These are phyloP conservation scores for Lentithecium fluviatile DNA, from an alignment of 495 filamentous ascomycete genomes.

Conservation along the genomic window DNA sequence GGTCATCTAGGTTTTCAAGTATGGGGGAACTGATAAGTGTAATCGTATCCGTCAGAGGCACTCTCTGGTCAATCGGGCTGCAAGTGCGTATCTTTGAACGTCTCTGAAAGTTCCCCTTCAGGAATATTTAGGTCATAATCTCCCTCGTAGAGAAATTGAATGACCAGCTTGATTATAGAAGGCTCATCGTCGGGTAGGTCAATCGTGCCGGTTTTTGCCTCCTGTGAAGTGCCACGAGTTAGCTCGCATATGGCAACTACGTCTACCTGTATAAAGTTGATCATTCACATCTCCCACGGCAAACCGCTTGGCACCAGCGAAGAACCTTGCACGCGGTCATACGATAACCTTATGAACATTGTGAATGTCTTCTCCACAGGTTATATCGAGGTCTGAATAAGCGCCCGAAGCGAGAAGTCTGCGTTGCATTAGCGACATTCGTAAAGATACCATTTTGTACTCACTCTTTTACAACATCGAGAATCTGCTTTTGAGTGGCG, in stretches of 20 bases:
- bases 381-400: conserved; percentile 10
- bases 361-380: conserved; percentile 8
- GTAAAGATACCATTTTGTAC: neutral
- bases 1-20: neutral
- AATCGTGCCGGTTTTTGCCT: neutral
- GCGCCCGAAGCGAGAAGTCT: neutral
- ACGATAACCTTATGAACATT: conserved; percentile 10
- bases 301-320: neutral
- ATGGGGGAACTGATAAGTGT: neutral
- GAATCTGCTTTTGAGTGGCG: neutral
- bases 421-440: neutral
- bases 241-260: neutral
- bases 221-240: neutral
- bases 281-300: neutral
- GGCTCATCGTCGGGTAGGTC: conserved; percentile 7
- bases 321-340: conserved; percentile 7
- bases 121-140: neutral
- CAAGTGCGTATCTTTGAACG: no score
- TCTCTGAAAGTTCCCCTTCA: neutral
- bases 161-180: neutral
- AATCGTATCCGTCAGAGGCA: no score
- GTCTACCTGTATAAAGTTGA: no score
- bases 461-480: neutral
- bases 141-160: conserved; percentile 4
- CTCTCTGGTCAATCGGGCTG: no score